Evolutionary conservation across 495 filamentous ascomycete species (phyloP).

Genomic region (Annulohypoxylon stygium): DNA sequence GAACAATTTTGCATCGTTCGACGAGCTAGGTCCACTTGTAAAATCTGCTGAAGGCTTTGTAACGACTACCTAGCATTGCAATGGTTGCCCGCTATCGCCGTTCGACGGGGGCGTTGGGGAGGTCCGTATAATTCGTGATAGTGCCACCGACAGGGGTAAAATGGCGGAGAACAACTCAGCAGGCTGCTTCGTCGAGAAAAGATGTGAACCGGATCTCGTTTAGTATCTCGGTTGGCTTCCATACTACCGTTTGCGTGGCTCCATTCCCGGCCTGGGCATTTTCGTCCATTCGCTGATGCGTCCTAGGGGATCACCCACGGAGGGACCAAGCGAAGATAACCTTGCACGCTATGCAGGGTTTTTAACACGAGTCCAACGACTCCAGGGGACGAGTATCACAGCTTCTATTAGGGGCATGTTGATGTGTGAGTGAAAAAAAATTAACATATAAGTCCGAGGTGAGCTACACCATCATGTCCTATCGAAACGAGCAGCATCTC

Average conservation of each 20-base stretch:
- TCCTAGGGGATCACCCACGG: slow-evolving; percentile 21
- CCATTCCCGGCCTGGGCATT: slow-evolving; percentile 30
- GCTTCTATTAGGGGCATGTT: slow-evolving; percentile 1
- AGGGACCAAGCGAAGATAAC: slow-evolving; percentile 30
- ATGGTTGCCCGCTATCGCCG: no score
- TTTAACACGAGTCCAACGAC: slow-evolving; percentile 22
- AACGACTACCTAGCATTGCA: neutral
- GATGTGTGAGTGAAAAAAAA: neutral
- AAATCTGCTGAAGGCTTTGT: neutral
- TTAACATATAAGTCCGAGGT: slow-evolving; percentile 32
- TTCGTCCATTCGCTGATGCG: slow-evolving; percentile 17
- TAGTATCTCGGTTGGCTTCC: slow-evolving; percentile 26
- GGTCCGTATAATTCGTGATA: neutral
- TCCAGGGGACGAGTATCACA: slow-evolving; percentile 23
- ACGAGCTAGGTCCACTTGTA: slow-evolving; percentile 10
- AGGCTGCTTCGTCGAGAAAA: neutral
- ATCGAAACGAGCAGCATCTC: slow-evolving; percentile 9
- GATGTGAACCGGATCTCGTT: slow-evolving; percentile 5
- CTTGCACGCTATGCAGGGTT: slow-evolving; percentile 30
- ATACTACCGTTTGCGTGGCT: slow-evolving; percentile 29
- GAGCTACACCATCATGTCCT: neutral
- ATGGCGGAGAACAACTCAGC: neutral
- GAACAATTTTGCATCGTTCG: slow-evolving; percentile 18
- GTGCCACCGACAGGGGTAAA: neutral
- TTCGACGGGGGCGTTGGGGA: neutral